These are phyloP conservation scores for Gentiana straminea DNA, from an alignment of 257 asterid species.

Conservation along the genomic window DNA sequence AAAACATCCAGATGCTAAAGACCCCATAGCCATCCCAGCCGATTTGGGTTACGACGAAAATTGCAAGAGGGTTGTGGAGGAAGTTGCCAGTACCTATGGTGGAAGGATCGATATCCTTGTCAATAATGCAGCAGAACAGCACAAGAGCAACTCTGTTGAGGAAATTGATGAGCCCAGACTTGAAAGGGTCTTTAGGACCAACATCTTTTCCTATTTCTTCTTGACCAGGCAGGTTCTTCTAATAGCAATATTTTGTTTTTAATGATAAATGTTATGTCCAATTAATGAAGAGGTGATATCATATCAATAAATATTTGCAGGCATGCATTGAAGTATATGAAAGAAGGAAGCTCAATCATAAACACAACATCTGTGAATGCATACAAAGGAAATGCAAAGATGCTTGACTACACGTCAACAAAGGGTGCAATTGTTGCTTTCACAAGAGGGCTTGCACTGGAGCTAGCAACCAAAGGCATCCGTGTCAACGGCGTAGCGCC, in stretches of 20 bases:
- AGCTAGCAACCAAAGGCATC: slow-evolving; percentile 38
- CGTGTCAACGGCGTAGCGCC: slow-evolving; percentile 82
- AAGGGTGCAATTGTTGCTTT: slow-evolving; percentile 70
- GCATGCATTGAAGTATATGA: slow-evolving; percentile 71
- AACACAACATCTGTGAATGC: slow-evolving; percentile 60
- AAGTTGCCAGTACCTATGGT: slow-evolving; percentile 27
- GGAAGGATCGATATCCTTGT: slow-evolving; percentile 58
- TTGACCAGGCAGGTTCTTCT: slow-evolving; percentile 21
- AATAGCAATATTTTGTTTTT: no score
- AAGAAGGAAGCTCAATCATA: slow-evolving; percentile 55
- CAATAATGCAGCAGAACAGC: slow-evolving; percentile 71
- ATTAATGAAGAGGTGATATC: no score
- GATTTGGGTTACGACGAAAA: slow-evolving; percentile 63
- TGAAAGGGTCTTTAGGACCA: slow-evolving; percentile 61
- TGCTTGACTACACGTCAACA: slow-evolving; percentile 58
- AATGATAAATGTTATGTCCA: no score
- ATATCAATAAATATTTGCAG: slow-evolving; percentile 11
- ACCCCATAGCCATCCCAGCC: slow-evolving; percentile 46
- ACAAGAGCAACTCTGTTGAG: slow-evolving; percentile 34
- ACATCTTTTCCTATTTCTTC: slow-evolving; percentile 48
- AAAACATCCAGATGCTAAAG: slow-evolving; percentile 35
- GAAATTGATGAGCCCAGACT: slow-evolving; percentile 59
- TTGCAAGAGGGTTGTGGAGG: slow-evolving; percentile 51
- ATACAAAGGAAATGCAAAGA: slow-evolving; percentile 44
- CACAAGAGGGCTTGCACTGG: slow-evolving; percentile 58